These are phyloP conservation scores for Debaryomycetaceae sp. DNA, from an alignment of 1,139 yeast species.

Conservation along the genomic window DNA sequence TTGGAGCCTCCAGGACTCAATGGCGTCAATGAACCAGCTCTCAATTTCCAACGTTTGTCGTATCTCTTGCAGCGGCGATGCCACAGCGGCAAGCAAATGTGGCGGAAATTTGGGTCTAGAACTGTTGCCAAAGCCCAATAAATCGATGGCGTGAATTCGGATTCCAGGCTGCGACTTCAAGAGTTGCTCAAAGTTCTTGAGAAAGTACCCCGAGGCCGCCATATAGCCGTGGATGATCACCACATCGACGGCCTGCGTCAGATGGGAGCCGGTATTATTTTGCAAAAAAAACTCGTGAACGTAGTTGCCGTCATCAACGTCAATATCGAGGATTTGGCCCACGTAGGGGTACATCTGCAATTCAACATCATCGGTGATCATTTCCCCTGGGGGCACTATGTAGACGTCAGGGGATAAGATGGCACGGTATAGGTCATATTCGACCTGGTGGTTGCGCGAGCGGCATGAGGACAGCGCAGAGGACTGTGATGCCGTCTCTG, in stretches of 20 bases:
- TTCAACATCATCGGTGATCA: constrained; percentile 1
- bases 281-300: constrained; percentile 38
- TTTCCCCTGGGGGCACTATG: constrained; percentile 16
- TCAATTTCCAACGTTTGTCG: constrained; percentile 33
- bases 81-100: constrained; percentile 22
- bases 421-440: constrained; percentile 32
- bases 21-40: constrained; percentile 40
- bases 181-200: constrained; percentile 34
- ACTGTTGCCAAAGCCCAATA: constrained; percentile 46
- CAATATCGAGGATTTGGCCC: constrained; percentile 29
- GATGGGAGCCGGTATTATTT: constrained; percentile 15
- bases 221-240: constrained; percentile 43
- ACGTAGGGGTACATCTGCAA: not conserved
- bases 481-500: constrained; percentile 17
- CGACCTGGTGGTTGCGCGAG: constrained; percentile 24
- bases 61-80: constrained; percentile 20
- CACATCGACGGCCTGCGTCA: constrained; percentile 19
- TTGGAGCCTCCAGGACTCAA: constrained; percentile 34
- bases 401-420: constrained; percentile 29
- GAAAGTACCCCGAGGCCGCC: constrained; percentile 45
- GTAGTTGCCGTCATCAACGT: constrained; percentile 24
- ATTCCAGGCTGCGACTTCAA: constrained; percentile 31
- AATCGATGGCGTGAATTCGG: constrained; percentile 32
- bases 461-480: constrained; percentile 12
- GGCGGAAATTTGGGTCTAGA: constrained; percentile 37